Evolutionary conservation across 2,329 filamentous ascomycete species (phyloP).

Genomic region (Rutstroemia sp.): DNA sequence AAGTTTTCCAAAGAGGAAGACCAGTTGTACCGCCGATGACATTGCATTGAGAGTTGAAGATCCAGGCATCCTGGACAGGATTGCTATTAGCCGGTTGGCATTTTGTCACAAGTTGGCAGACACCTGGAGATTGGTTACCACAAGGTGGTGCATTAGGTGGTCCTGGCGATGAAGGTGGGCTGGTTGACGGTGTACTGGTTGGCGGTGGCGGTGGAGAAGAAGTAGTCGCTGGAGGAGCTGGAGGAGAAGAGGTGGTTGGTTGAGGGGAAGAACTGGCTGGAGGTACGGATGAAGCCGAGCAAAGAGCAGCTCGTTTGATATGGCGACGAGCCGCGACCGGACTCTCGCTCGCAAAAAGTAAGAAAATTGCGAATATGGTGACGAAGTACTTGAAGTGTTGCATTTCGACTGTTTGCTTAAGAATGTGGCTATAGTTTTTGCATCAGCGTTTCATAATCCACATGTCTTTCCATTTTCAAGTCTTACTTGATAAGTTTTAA

Average conservation of each 20-base stretch:
- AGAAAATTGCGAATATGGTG: neutral
- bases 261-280: neutral
- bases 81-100: neutral
- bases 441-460: neutral
- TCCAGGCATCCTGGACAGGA: slow-evolving; percentile 5
- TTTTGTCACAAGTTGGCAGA: slow-evolving; percentile 6
- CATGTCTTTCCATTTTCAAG: too few relatives aligned
- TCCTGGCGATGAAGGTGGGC: slow-evolving; percentile 1
- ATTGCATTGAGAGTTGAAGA: slow-evolving; percentile 6
- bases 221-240: neutral
- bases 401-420: neutral
- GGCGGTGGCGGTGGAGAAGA: neutral
- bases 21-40: slow-evolving; percentile 7
- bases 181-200: neutral
- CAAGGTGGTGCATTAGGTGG: slow-evolving; percentile 1
- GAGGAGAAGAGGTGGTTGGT: neutral
- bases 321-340: neutral
- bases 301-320: neutral
- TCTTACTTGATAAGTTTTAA: too few relatives aligned
- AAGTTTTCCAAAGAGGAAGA: slow-evolving; percentile 1
- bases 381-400: neutral
- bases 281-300: neutral
- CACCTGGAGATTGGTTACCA: neutral
- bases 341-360: slow-evolving; percentile 2
- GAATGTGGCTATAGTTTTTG: neutral